Conservation (phyloP, 106 monocot genomes). For the Allium fistulosum region DNA sequence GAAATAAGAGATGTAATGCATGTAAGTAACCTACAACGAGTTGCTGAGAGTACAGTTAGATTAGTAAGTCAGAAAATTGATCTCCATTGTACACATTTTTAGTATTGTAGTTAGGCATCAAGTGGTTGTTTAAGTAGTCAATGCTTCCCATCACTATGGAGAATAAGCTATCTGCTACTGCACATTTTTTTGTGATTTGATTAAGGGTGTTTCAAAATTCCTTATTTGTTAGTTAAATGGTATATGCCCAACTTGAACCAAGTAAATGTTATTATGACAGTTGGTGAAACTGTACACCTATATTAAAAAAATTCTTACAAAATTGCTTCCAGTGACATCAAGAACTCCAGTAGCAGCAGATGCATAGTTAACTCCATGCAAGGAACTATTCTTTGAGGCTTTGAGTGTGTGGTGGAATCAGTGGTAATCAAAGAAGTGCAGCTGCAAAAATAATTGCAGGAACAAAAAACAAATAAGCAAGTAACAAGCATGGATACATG, state of each 20-base stretch:
- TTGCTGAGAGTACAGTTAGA: conserved; percentile 47
- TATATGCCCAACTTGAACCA: conserved; percentile 49
- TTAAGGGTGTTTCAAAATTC: conserved; percentile 67
- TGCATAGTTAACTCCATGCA: conserved; percentile 90
- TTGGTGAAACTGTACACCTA: not conserved
- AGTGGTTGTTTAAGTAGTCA: conserved; percentile 94
- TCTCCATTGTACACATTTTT: conserved; percentile 49
- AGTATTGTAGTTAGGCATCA: conserved; percentile 72
- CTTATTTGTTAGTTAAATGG: conserved; percentile 84
- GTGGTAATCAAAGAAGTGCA: conserved; percentile 70
- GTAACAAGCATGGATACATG: not conserved
- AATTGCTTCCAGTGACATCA: conserved; percentile 80
- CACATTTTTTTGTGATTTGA: conserved; percentile 40
- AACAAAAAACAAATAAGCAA: not conserved
- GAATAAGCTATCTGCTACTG: conserved; percentile 50
- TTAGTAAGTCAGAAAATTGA: conserved; percentile 62
- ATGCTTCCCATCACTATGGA: conserved; percentile 89
- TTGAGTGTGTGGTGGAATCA: conserved; percentile 73
- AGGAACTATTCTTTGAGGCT: conserved; percentile 27
- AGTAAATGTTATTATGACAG: not conserved
- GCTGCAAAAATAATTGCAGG: conserved; percentile 32
- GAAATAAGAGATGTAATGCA: not conserved
- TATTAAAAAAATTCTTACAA: conserved; percentile 25
- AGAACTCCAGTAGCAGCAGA: conserved; percentile 87
- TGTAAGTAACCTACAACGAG: conserved; percentile 33